phyloP scores from a whole-genome alignment of 2,329 filamentous ascomycete genomes.

The Paecilomyces sp. region DNA sequence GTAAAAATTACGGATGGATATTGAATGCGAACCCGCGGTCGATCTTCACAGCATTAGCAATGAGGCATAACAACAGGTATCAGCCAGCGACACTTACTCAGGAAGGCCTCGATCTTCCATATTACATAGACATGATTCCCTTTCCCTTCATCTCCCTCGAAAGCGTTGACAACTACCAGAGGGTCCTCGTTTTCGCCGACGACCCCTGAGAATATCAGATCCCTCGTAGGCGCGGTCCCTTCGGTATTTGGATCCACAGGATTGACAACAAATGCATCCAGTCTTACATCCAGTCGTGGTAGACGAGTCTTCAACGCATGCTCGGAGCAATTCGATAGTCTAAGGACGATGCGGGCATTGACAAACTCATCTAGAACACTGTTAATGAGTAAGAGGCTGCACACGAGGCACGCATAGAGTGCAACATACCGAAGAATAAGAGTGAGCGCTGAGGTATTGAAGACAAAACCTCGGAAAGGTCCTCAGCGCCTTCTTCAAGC shows the following conservation, averaged over 20 bases:
- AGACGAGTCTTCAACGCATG: conserved; percentile 42
- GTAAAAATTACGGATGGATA: conserved; percentile 52
- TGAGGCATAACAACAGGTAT: not conserved
- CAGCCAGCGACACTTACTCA: conserved; percentile 25
- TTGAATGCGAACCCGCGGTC: conserved; percentile 46
- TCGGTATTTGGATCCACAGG: conserved; percentile 35
- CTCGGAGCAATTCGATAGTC: conserved; percentile 45
- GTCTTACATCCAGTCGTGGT: conserved; percentile 40
- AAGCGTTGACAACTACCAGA: conserved; percentile 37
- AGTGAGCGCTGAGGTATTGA: conserved; percentile 44
- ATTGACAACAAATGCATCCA: conserved; percentile 43
- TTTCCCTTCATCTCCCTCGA: conserved; percentile 29
- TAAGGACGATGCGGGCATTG: conserved; percentile 44
- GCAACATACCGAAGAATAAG: conserved; percentile 44
- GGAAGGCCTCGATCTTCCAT: conserved; percentile 37
- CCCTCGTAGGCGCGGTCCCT: conserved; percentile 26
- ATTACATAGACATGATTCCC: conserved; percentile 36
- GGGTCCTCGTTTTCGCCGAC: conserved; percentile 35
- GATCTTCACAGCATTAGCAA: conserved; percentile 20
- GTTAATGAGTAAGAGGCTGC: conserved; percentile 42
- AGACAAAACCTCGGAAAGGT: conserved; percentile 38
- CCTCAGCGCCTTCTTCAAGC: conserved; percentile 38
- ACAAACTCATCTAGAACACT: conserved; percentile 49
- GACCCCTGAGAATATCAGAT: conserved; percentile 36
- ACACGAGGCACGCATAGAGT: conserved; percentile 4